phyloP scores from a whole-genome alignment of 2,329 filamentous ascomycete genomes.

The Chaetomiaceae sp. region DNA sequence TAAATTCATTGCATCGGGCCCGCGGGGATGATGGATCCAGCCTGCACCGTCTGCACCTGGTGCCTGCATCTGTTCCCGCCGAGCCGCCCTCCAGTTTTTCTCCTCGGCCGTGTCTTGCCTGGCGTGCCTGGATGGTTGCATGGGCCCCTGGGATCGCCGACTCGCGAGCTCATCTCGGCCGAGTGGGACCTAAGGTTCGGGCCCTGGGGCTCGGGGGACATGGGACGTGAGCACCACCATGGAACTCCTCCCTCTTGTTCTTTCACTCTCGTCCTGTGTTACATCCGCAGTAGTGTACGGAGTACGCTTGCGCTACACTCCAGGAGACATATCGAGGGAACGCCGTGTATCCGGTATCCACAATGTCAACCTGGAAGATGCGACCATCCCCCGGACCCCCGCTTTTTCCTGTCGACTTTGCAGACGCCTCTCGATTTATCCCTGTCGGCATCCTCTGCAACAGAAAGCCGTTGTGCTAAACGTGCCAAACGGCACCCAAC shows the following conservation, averaged over 20 bases:
- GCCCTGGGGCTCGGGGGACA: neutral
- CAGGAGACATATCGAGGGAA: slow-evolving; percentile 1
- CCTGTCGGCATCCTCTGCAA: neutral
- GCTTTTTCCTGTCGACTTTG: neutral
- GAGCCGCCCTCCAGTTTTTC: slow-evolving; percentile 1
- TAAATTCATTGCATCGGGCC: slow-evolving; percentile 22
- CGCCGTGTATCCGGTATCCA: too few species aligned
- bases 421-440: neutral
- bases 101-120: slow-evolving; percentile 13
- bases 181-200: slow-evolving; percentile 7
- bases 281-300: too few species aligned
- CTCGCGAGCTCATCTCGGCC: slow-evolving; percentile 2
- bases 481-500: neutral
- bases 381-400: too few species aligned
- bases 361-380: too few species aligned
- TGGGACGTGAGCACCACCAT: too few species aligned
- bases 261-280: too few species aligned
- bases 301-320: too few species aligned
- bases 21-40: slow-evolving; percentile 1
- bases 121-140: too few species aligned
- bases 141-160: slow-evolving; percentile 6
- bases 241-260: neutral
- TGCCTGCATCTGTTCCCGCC: slow-evolving; percentile 10
- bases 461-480: neutral
- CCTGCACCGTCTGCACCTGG: neutral